phyloP scores from a whole-genome alignment of 495 filamentous ascomycete genomes.

The Lichenothelia convexa region DNA sequence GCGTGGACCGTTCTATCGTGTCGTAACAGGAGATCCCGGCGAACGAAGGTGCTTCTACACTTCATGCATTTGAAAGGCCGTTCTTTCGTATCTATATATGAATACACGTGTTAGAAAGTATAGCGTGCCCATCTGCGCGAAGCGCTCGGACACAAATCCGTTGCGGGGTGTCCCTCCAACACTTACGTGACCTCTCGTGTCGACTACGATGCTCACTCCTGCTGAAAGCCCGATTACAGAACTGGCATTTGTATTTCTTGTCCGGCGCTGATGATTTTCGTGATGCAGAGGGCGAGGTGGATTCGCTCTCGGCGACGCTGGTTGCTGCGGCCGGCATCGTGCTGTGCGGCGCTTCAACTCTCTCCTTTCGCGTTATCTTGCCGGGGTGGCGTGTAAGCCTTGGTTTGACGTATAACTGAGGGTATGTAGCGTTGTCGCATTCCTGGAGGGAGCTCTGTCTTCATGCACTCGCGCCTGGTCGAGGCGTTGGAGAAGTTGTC shows the following conservation, averaged over 20 bases:
- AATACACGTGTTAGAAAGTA: background rate
- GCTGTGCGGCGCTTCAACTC: too few relatives aligned
- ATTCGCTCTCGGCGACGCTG: slow-evolving; percentile 12
- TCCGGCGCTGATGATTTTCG: slow-evolving; percentile 41
- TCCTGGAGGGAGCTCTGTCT: too few relatives aligned
- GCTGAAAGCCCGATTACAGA: slow-evolving; percentile 92
- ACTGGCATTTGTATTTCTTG: slow-evolving; percentile 99
- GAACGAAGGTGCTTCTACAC: slow-evolving; percentile 95
- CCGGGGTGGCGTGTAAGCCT: too few relatives aligned
- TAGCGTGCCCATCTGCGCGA: background rate
- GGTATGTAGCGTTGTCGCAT: too few relatives aligned
- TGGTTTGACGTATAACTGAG: too few relatives aligned
- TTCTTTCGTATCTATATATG: slow-evolving; percentile 75
- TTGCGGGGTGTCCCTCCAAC: slow-evolving; percentile 1
- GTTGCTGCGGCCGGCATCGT: slow-evolving; percentile 13
- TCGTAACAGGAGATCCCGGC: slow-evolving; percentile 85
- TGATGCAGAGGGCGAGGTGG: slow-evolving; percentile 9
- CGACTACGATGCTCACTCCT: slow-evolving; percentile 91
- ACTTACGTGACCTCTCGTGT: slow-evolving; percentile 97
- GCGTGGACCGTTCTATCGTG: slow-evolving; percentile 98
- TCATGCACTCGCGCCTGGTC: too few relatives aligned
- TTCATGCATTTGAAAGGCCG: slow-evolving; percentile 96
- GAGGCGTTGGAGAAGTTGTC: too few relatives aligned
- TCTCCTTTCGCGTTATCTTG: too few relatives aligned
- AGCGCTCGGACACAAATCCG: background rate